These are phyloP conservation scores for Sarocladiaceae sp. DNA, from an alignment of 2,329 filamentous ascomycete genomes.

Conservation along the genomic window DNA sequence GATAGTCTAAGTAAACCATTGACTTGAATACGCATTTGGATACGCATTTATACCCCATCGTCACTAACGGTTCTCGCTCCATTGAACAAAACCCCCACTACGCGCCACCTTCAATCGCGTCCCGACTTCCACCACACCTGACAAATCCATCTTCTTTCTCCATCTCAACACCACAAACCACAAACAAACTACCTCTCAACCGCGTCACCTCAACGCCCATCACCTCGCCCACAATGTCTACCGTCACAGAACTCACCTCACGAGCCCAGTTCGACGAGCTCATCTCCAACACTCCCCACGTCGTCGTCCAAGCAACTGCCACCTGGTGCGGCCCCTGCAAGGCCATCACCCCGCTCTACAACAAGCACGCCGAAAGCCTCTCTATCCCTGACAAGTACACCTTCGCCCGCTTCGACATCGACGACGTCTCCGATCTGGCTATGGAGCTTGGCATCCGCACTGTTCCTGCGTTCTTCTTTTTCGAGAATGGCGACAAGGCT, in stretches of 20 bases:
- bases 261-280: slow-evolving; percentile 45
- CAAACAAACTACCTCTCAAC: slow-evolving; percentile 11
- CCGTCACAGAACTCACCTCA: slow-evolving; percentile 34
- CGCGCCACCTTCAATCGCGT: neutral
- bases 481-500: slow-evolving; percentile 47
- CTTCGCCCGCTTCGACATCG: slow-evolving; percentile 59
- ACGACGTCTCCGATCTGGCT: slow-evolving; percentile 47
- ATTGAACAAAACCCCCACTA: neutral
- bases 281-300: slow-evolving; percentile 42
- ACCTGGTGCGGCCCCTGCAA: slow-evolving; percentile 60
- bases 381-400: slow-evolving; percentile 37
- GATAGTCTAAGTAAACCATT: too few relatives aligned
- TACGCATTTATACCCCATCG: neutral
- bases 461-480: slow-evolving; percentile 59
- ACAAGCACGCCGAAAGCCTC: slow-evolving; percentile 36
- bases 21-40: too few relatives aligned
- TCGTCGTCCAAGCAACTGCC: slow-evolving; percentile 54
- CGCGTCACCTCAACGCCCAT: slow-evolving; percentile 3
- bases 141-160: slow-evolving; percentile 7
- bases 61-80: neutral
- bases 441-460: slow-evolving; percentile 45
- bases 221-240: slow-evolving; percentile 20
- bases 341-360: slow-evolving; percentile 52
- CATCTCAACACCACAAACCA: slow-evolving; percentile 16
- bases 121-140: neutral